phyloP scores from a whole-genome alignment of 2,329 filamentous ascomycete genomes.

The Penicillium sp. region DNA sequence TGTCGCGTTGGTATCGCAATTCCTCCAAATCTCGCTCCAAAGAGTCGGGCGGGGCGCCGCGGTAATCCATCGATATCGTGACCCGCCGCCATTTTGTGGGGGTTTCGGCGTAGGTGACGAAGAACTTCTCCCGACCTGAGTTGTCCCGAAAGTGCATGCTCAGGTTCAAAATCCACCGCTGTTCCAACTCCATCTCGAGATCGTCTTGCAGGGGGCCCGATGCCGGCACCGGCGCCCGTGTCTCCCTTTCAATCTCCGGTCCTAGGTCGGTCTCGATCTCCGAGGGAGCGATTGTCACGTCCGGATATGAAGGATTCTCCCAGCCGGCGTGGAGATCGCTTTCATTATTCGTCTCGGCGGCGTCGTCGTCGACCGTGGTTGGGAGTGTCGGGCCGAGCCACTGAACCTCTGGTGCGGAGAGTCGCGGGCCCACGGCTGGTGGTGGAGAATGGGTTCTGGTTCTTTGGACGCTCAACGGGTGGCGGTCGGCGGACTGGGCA shows the following conservation, averaged over 20 bases:
- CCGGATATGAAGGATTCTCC: slow-evolving; percentile 27
- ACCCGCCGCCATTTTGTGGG: slow-evolving; percentile 81
- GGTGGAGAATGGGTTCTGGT: slow-evolving; percentile 48
- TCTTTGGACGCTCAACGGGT: slow-evolving; percentile 47
- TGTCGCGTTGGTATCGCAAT: slow-evolving; percentile 83
- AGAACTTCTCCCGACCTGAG: slow-evolving; percentile 94
- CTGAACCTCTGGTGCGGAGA: slow-evolving; percentile 46
- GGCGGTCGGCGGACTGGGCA: slow-evolving; percentile 62
- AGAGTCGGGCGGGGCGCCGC: slow-evolving; percentile 74
- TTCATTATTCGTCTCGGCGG: slow-evolving; percentile 33
- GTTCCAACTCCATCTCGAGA: slow-evolving; percentile 80
- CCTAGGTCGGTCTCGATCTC: slow-evolving; percentile 9
- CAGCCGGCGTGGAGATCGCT: slow-evolving; percentile 31
- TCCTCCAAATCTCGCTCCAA: slow-evolving; percentile 80
- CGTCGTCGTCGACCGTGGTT: slow-evolving; percentile 38
- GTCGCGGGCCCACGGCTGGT: slow-evolving; percentile 39
- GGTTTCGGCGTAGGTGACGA: slow-evolving; percentile 86
- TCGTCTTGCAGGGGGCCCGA: slow-evolving; percentile 34
- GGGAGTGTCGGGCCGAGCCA: slow-evolving; percentile 36
- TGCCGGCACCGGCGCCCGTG: slow-evolving; percentile 4
- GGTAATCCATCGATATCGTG: slow-evolving; percentile 92
- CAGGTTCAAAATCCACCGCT: slow-evolving; percentile 91
- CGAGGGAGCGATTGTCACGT: slow-evolving; percentile 27
- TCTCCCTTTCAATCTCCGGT: background rate
- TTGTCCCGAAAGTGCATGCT: slow-evolving; percentile 98